phyloP scores from a whole-genome alignment of 2,329 filamentous ascomycete species.

The Rutstroemia sp. region DNA sequence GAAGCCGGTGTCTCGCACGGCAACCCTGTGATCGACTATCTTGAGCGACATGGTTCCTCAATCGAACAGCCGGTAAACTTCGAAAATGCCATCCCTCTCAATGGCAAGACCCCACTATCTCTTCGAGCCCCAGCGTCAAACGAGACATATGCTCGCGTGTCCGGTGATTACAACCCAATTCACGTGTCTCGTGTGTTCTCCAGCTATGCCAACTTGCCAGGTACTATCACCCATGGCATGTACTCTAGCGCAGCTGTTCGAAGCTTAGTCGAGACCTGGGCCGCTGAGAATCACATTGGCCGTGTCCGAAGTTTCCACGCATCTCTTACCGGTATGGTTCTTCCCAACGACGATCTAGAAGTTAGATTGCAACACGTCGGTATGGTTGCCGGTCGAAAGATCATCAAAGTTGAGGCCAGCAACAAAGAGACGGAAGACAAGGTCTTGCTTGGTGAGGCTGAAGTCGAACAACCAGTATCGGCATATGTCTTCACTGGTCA shows the following conservation, averaged over 20 bases:
- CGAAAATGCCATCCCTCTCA: constrained; percentile 93
- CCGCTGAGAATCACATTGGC: constrained; percentile 95
- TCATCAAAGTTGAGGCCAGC: constrained; percentile 95
- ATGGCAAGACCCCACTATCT: constrained; percentile 80
- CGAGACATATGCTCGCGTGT: constrained; percentile 95
- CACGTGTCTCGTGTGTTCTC: constrained; percentile 97
- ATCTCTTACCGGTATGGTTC: constrained; percentile 94
- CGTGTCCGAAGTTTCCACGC: constrained; percentile 97
- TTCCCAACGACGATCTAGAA: constrained; percentile 90
- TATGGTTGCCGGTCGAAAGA: constrained; percentile 97
- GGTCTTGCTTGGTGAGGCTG: constrained; percentile 88
- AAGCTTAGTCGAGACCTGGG: constrained; percentile 96
- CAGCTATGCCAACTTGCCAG: constrained; percentile 88
- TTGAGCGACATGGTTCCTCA: constrained; percentile 81
- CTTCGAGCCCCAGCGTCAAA: constrained; percentile 92
- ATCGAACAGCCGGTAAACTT: constrained; percentile 97
- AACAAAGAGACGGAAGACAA: constrained; percentile 97
- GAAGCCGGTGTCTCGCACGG: constrained; percentile 85
- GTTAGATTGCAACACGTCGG: constrained; percentile 94
- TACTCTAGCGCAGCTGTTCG: constrained; percentile 96
- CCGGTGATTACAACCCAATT: constrained; percentile 97
- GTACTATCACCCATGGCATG: constrained; percentile 98
- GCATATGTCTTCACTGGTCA: constrained; percentile 98
- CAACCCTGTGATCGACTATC: constrained; percentile 94
- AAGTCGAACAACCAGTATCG: constrained; percentile 94